Base-by-base conservation (phyloP, 2,329 filamentous ascomycete genomes). In the Leptographium wingfieldii region DNA sequence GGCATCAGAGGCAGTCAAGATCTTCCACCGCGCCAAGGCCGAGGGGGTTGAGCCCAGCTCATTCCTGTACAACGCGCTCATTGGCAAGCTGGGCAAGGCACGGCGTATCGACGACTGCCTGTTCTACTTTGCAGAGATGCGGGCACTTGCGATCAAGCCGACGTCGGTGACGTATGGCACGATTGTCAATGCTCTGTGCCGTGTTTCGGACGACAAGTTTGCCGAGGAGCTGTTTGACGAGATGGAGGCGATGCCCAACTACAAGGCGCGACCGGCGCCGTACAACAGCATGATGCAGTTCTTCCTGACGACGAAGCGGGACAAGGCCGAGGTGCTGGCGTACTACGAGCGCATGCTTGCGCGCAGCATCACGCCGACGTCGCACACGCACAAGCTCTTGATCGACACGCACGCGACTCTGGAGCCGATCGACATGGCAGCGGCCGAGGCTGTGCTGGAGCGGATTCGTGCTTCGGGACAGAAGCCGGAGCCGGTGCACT, bases 251-350 rank as follows among this genome's bases (percentile, higher is more conserved):
- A 96, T 95, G 87, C 87, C 91, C 60, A 99, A 99, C 77, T 99
- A 99, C 82, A 97, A 96, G 79, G 90, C 94, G 49, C 87, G 94
- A 11, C 92, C 94, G 31, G 94, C 94, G 29, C 94, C 94, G 0
- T 99, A 99, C 80, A 96, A 99, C 79, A 95, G 90, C 74, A 88
- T 99, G 85, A 99, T 99, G 84, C 94, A 99, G 72, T 97, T 96
- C 77, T 99, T 97, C 82, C 79, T 97, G 66, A 95, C 90, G 60
- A 97, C 92, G 59, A 97, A 97, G 82, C 90, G 91, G 58, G 92
- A 99, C 73, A 92, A 94, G 75, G 77, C 80, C 72, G 97, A 97
- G 83, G 92, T 96, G 5, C 80, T 99, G 29, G 81, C 86, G 38
- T 99, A 97, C 79, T 97, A 95, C 70, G 87, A 95, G 73, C 89